These are phyloP conservation scores for Carallia brachiata DNA, from an alignment of 345 rosid species.

Conservation along the genomic window DNA sequence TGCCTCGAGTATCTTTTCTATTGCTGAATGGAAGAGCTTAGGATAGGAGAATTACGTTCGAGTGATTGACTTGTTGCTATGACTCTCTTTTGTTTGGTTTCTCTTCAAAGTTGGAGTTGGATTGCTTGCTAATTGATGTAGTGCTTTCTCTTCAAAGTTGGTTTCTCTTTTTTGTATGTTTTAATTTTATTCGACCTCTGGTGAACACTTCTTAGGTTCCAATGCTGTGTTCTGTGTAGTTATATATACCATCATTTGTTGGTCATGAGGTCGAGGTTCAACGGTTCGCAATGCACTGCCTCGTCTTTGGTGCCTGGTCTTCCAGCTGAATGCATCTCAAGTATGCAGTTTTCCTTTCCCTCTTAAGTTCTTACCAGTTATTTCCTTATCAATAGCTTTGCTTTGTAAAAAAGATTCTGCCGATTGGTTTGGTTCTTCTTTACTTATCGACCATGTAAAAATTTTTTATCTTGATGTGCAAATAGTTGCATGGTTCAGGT, in stretches of 20 bases:
- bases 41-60: too few relatives aligned
- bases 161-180: background rate
- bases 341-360: constrained; percentile 29
- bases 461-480: background rate
- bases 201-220: background rate
- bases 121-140: background rate
- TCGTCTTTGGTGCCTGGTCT: constrained; percentile 97
- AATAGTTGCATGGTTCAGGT: background rate
- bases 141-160: background rate
- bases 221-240: constrained; percentile 37
- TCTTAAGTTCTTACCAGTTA: background rate
- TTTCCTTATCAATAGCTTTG: background rate
- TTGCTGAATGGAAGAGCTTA: too few relatives aligned
- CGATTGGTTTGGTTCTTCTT: background rate
- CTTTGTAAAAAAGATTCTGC: background rate
- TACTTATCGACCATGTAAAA: background rate
- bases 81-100: too few relatives aligned
- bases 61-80: too few relatives aligned
- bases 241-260: constrained; percentile 93
- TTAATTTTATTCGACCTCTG: background rate
- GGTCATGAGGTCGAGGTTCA: constrained; percentile 98
- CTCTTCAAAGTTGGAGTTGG: too few relatives aligned
- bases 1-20: too few relatives aligned
- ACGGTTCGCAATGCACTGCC: constrained; percentile 90
- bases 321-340: constrained; percentile 98